These are phyloP conservation scores for Salvia hispanica DNA, from an alignment of 257 asterid species.

Conservation along the genomic window DNA sequence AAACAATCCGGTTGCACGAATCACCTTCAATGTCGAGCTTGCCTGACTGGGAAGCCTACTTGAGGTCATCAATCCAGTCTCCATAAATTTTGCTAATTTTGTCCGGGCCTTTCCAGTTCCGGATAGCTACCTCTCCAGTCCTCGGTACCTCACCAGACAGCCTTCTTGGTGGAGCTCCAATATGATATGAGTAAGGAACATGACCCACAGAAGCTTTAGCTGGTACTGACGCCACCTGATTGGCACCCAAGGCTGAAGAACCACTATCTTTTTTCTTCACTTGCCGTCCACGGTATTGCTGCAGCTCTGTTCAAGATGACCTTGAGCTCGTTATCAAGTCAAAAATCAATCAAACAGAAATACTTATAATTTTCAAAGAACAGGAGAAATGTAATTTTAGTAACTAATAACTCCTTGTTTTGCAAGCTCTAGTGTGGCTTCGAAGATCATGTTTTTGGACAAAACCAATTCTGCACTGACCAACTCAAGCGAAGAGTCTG, in stretches of 20 bases:
- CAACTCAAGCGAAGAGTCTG: no score
- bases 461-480: neutral
- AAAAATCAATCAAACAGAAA: neutral
- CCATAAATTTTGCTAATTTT: conserved; percentile 71
- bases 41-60: neutral
- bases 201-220: neutral
- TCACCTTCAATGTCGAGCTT: neutral
- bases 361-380: neutral
- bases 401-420: neutral
- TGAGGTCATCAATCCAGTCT: conserved; percentile 73
- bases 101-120: conserved; percentile 66
- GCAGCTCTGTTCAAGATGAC: conserved; percentile 2
- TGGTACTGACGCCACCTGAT: neutral
- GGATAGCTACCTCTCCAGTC: conserved; percentile 35
- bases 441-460: neutral
- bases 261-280: neutral
- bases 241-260: neutral
- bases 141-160: conserved; percentile 39
- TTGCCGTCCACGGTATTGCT: neutral
- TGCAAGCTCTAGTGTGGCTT: neutral
- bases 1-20: neutral
- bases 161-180: conserved; percentile 42
- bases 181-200: neutral
- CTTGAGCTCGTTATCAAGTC: neutral
- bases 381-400: neutral